Evolutionary conservation across 139 green algal species (phyloP), one percentile per base, ranked within the genome.

Genomic region (Chlorella ohadii): DNA sequence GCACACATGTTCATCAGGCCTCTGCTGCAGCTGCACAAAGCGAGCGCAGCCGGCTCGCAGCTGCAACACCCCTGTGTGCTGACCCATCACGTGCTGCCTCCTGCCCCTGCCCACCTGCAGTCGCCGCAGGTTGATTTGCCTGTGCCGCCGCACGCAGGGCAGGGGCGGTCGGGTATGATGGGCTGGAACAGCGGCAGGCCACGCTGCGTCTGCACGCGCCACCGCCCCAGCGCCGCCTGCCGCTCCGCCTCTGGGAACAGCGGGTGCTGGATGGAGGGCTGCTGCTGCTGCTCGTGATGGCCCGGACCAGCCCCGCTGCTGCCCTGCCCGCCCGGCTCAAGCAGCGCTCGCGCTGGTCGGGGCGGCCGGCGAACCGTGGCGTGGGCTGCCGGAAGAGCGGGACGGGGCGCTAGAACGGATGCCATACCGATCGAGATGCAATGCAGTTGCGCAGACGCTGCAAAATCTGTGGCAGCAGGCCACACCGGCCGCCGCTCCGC

Each of bases 71-170:
- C n/a, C n/a, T n/a, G n/a, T n/a, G n/a, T n/a, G n/a, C n/a, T n/a
- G n/a, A n/a, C 44, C 44, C 44, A 6, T 51, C 44, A 51, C 44
- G 44, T 51, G 44, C 44, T 9, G 44, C 7, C 44, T 51, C 44
- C 44, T 51, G 44, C 44, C 44, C 44, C 44, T 16, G 5, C 59
- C 28, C 41, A 74, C 81, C 81, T 75, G 81, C 87, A 91, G 15
- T 68, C 82, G 28, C 86, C 86, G 56, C 87, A 91, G 0, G 73
- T 72, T 39, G 71, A 38, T 57, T 85, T 91, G 15, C 86, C 81
- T 2, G 59, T 85, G 25, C 86, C 87, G 4, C 41, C 19, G 64
- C 87, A 91, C 44, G 73, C 61, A 28, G 75, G 70, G 72, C 87
- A 91, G 13, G 78, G 78, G 1, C 77, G 47, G 33, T 75, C 41